These are phyloP conservation scores for Penicillium cosmopolitanum DNA, from an alignment of 495 filamentous ascomycete species.

Conservation along the genomic window DNA sequence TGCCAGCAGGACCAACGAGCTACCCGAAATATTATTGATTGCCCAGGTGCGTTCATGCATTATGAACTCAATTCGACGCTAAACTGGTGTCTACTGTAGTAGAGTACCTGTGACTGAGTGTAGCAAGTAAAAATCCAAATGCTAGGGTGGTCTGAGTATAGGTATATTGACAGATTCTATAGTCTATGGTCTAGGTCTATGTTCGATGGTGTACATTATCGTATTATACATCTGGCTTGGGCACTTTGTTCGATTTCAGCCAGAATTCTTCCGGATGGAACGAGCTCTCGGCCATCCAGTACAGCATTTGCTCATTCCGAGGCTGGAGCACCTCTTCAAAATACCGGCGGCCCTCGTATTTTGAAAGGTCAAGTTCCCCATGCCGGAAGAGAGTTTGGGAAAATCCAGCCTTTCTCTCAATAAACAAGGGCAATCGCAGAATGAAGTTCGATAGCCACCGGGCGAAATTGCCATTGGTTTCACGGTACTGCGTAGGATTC, in stretches of 20 bases:
- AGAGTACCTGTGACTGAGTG: too few relatives aligned
- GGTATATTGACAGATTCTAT: background rate
- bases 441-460: conserved; percentile 44
- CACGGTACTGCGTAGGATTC: conserved; percentile 1
- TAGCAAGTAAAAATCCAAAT: background rate
- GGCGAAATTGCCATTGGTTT: conserved; percentile 28
- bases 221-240: background rate
- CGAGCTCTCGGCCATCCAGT: conserved; percentile 35
- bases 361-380: conserved; percentile 31
- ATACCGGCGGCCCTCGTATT: conserved; percentile 30
- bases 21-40: too few relatives aligned
- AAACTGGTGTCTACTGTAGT: too few relatives aligned
- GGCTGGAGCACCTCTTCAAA: conserved; percentile 32
- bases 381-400: conserved; percentile 28
- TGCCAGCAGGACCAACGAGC: too few relatives aligned
- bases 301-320: conserved; percentile 12
- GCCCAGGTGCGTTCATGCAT: too few relatives aligned
- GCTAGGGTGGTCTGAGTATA: background rate
- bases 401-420: conserved; percentile 19
- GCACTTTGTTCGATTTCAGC: background rate
- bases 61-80: too few relatives aligned
- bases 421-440: conserved; percentile 32
- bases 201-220: background rate
- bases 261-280: conserved; percentile 16
- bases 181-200: background rate